Evolutionary conservation across 2,329 filamentous ascomycete genomes (phyloP), one percentile per base, ranked within the genome.

Genomic region (Apiospora phragmitis): DNA sequence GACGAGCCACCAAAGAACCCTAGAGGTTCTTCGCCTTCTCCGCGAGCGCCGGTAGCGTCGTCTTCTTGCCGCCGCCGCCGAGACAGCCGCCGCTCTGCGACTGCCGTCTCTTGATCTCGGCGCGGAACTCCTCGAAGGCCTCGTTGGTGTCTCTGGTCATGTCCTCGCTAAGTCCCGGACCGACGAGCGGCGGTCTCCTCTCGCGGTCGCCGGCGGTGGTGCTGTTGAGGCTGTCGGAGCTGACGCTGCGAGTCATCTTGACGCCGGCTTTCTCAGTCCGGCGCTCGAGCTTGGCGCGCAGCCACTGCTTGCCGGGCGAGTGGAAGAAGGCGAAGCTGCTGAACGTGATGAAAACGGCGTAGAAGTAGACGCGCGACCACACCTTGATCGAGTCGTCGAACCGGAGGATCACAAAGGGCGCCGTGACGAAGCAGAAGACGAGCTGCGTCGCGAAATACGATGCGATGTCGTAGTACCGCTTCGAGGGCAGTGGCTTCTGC

Each of bases 321-420:
- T 91, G 88, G 78, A 98, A 97, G 83, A 97, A 92, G 9, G 85
- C 88, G 70, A 95, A 89, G 24, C 90, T 89, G 0, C 83, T 79
- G 12, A 85, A 81, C 1, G 92, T 92, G 74, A 90, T 91, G 72
- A 95, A 78, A 69, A 96, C 85, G 42, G 89, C 90, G 81, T 97
- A 99, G 83, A 94, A 98, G 83, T 97, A 96, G 45, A 98, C 93
- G 55, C 93, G 90, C 0, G 89, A 83, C 96, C 96, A 99, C 71
- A 93, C 91, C 2, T 86, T 83, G 55, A 97, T 81, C 12, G 92
- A 95, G 72, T 90, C 88, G 24, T 85, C 82, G 74, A 98, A 90
- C 29, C 86, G 86, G 32, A 99, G 91, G 49, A 98, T 85, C 62
- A 98, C 88, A 82, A 99, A 99, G 0, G 96, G 96, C 0, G 92